Conservation (phyloP, 1,284 basidiomycete species). For the Austroboletus novae-zelandiae region DNA sequence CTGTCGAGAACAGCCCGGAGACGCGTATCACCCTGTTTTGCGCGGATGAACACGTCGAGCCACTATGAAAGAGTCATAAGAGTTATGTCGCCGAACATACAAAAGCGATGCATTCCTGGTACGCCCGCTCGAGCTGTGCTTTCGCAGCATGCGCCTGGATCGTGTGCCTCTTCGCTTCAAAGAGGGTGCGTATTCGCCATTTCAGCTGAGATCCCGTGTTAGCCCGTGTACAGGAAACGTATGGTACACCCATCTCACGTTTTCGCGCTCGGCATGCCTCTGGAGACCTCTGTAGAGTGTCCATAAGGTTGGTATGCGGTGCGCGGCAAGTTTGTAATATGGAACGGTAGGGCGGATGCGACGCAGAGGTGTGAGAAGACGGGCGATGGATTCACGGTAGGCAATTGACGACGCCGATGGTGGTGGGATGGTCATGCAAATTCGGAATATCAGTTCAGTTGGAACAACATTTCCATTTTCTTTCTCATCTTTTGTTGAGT, state of each 20-base stretch:
- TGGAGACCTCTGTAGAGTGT: conserved; percentile 70
- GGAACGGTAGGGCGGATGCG: conserved; percentile 60
- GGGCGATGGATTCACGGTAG: conserved; percentile 52
- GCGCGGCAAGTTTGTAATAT: conserved; percentile 69
- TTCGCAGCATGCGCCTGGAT: conserved; percentile 49
- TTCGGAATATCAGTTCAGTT: neutral
- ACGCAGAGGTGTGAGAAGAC: conserved; percentile 53
- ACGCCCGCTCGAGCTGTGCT: conserved; percentile 45
- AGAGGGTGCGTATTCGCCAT: conserved; percentile 53
- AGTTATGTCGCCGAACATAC: neutral
- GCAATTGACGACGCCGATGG: conserved; percentile 35
- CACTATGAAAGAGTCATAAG: conserved; percentile 42
- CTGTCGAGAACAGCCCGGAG: conserved; percentile 47
- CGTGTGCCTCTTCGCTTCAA: conserved; percentile 49
- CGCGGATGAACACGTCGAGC: conserved; percentile 55
- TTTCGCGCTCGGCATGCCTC: conserved; percentile 49
- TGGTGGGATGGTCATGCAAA: conserved; percentile 14
- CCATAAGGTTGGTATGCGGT: conserved; percentile 76
- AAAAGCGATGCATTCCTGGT: conserved; percentile 41
- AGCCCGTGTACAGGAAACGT: neutral
- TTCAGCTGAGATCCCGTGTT: conserved; percentile 43
- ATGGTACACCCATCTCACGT: conserved; percentile 41
- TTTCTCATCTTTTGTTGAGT: too few species aligned
- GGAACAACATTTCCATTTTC: too few species aligned
- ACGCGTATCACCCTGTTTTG: conserved; percentile 49